These are phyloP conservation scores for Cyclotella choctawhatcheeana DNA, from an alignment of 108 stramenopile genomes.

Conservation along the genomic window DNA sequence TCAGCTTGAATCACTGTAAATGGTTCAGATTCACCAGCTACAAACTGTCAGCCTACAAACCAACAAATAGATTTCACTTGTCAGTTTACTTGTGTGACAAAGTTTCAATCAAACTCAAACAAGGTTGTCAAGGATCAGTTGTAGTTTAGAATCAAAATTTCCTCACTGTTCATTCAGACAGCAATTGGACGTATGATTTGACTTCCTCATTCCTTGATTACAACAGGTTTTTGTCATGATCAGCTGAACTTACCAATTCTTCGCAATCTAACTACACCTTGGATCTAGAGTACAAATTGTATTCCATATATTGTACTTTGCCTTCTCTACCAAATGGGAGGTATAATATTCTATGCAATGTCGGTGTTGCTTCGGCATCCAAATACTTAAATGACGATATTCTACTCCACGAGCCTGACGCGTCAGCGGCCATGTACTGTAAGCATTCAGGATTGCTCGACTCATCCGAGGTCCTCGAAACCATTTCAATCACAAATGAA, in stretches of 20 bases:
- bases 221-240: too few relatives aligned
- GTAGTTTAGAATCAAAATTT: conserved; percentile 4
- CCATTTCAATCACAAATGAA: conserved; percentile 81
- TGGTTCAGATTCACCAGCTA: too few relatives aligned
- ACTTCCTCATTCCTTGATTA: conserved; percentile 24
- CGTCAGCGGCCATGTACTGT: conserved; percentile 46
- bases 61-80: too few relatives aligned
- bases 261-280: not conserved
- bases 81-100: too few relatives aligned
- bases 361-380: conserved; percentile 29
- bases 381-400: conserved; percentile 36
- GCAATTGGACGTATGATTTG: conserved; percentile 42
- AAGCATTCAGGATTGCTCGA: conserved; percentile 28
- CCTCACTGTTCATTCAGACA: conserved; percentile 16
- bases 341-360: conserved; percentile 46
- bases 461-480: not conserved
- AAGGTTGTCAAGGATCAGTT: too few relatives aligned
- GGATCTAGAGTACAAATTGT: conserved; percentile 34
- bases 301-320: conserved; percentile 29
- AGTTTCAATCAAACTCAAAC: too few relatives aligned
- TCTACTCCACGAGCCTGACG: conserved; percentile 29
- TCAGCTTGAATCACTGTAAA: too few relatives aligned
- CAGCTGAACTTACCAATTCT: too few relatives aligned
- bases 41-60: too few relatives aligned
- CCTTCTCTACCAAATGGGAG: conserved; percentile 31